Evolutionary conservation across 768 basidiomycete species (phyloP).

Genomic region (Pulveroboletus sp.): DNA sequence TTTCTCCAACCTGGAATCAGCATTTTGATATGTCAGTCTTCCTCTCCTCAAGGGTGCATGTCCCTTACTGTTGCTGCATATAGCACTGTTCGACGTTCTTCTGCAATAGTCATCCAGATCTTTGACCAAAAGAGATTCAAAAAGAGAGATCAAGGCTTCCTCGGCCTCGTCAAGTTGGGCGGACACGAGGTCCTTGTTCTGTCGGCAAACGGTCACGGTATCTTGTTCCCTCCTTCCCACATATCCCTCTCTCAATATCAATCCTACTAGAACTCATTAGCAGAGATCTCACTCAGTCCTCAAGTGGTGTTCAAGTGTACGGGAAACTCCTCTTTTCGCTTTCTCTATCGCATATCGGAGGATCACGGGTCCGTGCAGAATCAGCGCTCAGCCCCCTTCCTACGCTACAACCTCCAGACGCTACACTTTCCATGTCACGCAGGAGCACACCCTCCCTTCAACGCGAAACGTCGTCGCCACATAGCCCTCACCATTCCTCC

Average conservation of each 20-base stretch:
- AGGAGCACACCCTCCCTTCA: conserved; percentile 25
- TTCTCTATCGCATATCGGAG: conserved; percentile 35
- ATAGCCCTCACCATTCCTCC: conserved; percentile 11
- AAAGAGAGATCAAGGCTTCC: conserved; percentile 78
- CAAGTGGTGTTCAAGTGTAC: conserved; percentile 49
- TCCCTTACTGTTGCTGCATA: conserved; percentile 1
- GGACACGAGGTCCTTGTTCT: conserved; percentile 50
- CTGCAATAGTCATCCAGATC: conserved; percentile 77
- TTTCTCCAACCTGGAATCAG: conserved; percentile 80
- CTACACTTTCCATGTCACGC: conserved; percentile 9
- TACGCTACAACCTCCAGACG: conserved; percentile 12
- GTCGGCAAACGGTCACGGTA: conserved; percentile 46
- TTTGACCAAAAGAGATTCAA: conserved; percentile 89
- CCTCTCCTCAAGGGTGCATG: conserved; percentile 2
- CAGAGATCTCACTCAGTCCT: conserved; percentile 44
- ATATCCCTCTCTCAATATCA: neutral
- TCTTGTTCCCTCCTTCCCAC: neutral
- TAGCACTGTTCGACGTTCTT: conserved; percentile 69
- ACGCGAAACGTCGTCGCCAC: conserved; percentile 16
- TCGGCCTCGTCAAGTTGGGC: conserved; percentile 53
- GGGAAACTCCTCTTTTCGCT: conserved; percentile 75
- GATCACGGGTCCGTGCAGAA: conserved; percentile 15
- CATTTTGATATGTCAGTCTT: conserved; percentile 74
- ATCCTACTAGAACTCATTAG: conserved; percentile 56
- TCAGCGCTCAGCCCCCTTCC: conserved; percentile 16